phyloP scores from a whole-genome alignment of 768 basidiomycete species.

The Lanmaoa rubissima region DNA sequence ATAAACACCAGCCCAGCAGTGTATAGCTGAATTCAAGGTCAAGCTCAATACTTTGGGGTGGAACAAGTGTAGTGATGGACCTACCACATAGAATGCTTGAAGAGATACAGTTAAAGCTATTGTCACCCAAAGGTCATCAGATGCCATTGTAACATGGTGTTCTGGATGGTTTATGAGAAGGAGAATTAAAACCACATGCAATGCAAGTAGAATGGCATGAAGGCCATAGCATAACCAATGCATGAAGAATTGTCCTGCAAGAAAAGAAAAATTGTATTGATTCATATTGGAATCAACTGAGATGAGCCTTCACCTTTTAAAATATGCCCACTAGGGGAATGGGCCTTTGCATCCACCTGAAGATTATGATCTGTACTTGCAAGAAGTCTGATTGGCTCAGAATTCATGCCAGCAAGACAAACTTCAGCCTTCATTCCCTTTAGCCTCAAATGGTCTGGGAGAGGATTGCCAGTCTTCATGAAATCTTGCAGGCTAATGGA shows the following conservation, averaged over 20 bases:
- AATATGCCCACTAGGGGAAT: not conserved
- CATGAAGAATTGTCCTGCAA: not conserved
- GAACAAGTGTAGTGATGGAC: not conserved
- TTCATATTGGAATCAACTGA: not conserved
- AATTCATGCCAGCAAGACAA: not conserved
- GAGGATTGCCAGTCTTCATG: not conserved
- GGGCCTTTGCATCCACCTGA: not conserved
- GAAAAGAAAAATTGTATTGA: not conserved
- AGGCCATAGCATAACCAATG: not conserved
- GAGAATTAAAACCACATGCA: too few relatives aligned
- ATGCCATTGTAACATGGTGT: not conserved
- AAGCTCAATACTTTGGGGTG: not conserved
- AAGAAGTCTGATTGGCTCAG: not conserved
- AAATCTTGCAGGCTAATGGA: not conserved
- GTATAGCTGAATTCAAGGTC: constrained; percentile 5
- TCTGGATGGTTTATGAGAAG: not conserved
- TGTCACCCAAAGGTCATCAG: not conserved
- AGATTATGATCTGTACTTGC: not conserved
- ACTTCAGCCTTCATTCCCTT: not conserved
- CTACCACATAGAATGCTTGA: constrained; percentile 3
- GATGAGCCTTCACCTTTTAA: not conserved
- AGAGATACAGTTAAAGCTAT: not conserved
- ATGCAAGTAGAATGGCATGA: too few relatives aligned
- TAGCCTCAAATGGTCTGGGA: not conserved
- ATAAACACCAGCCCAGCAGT: constrained; percentile 19